Evolutionary conservation across 2,329 filamentous ascomycete genomes (phyloP).

Genomic region (Fusarium illudens): DNA sequence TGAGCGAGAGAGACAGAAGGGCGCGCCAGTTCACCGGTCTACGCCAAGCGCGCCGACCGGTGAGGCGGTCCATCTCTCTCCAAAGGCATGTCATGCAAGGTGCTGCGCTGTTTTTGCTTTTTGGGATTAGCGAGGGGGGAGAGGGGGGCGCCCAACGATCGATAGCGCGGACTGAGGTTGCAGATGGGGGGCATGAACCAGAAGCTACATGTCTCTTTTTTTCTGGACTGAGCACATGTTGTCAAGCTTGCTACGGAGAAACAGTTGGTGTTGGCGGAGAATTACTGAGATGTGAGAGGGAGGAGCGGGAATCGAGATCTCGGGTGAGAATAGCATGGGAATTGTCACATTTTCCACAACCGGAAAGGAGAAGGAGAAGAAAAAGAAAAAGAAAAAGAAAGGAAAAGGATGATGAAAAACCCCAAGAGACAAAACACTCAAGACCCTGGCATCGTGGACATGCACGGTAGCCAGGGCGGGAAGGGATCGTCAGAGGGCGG

Average conservation of each 20-base stretch:
- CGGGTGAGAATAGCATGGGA: neutral
- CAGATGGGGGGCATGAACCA: conserved; percentile 1
- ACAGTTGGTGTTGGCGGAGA: neutral
- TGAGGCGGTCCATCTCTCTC: neutral
- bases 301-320: neutral
- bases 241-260: neutral
- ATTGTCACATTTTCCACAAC: neutral
- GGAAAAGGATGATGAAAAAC: neutral
- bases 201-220: neutral
- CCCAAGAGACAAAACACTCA: neutral
- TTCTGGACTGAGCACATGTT: neutral
- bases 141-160: neutral
- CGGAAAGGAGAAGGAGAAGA: neutral
- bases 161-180: neutral
- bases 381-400: neutral
- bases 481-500: conserved; percentile 5
- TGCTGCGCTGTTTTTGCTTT: conserved; percentile 1
- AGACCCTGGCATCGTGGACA: neutral
- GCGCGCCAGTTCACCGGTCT: conserved; percentile 3
- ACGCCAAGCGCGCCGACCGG: neutral
- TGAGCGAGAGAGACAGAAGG: neutral
- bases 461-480: neutral
- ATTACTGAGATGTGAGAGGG: neutral
- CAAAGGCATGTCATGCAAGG: neutral
- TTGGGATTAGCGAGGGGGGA: neutral